Conservation (phyloP, 306 rosid genomes). For the Cicer judaicum region DNA sequence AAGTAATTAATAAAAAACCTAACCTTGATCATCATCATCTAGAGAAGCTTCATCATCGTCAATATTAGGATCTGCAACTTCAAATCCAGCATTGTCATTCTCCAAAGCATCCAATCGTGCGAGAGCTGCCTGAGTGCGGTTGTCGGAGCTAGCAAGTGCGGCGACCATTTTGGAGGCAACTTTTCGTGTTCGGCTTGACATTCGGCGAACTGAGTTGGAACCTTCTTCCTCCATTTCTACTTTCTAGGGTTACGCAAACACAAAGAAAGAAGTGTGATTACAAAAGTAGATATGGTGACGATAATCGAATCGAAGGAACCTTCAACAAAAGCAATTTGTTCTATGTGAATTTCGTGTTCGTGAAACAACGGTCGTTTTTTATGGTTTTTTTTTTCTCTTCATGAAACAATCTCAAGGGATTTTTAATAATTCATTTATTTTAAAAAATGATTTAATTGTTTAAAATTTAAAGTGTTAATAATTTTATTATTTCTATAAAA, state of each 20-base stretch:
- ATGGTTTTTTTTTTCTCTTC: no score
- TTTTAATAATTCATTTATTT: no score
- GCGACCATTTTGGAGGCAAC: constrained; percentile 88
- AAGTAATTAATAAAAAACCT: neutral
- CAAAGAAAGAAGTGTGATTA: neutral
- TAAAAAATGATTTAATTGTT: no score
- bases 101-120: constrained; percentile 93
- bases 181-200: constrained; percentile 83
- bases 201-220: constrained; percentile 68
- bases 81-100: constrained; percentile 84
- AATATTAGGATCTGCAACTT: constrained; percentile 60
- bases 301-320: neutral
- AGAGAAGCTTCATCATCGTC: constrained; percentile 79
- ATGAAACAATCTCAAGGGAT: no score
- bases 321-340: no score
- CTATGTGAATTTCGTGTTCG: no score
- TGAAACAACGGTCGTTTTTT: no score
- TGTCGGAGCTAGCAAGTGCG: constrained; percentile 82
- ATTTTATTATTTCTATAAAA: no score
- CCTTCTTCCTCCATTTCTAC: constrained; percentile 79
- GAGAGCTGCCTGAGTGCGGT: constrained; percentile 84
- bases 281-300: neutral
- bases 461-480: no score
- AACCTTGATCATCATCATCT: constrained; percentile 93
- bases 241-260: neutral